Evolutionary conservation across 345 rosid species (phyloP), one percentile per base, ranked within the genome.

Genomic region (Jatropha curcas): DNA sequence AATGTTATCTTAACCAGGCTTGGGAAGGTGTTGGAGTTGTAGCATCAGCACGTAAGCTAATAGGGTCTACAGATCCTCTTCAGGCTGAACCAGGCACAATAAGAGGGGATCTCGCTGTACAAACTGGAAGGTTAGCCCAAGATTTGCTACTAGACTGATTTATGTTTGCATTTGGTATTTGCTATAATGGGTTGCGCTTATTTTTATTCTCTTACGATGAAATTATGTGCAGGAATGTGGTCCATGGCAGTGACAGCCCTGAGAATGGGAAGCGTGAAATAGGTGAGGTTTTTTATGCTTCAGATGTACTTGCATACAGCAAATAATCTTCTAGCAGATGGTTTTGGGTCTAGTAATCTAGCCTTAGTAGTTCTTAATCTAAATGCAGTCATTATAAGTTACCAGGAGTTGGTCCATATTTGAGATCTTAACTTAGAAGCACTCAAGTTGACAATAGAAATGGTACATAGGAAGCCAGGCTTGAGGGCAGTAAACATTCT

Each of bases 21-120:
- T 94, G 98, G 99, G 92, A 94, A 82, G 99, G 99, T 76, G 88
- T 88, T 71, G 97, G 99, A 60, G 89, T 92, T 67, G 99, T 95
- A 62, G 98, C 96, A 67, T 92, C 99, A 2, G 95, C 97, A 57
- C 89, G 99, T 55, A 95, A 92, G 81, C 75, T 95, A 22, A 95
- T 95, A 66, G 99, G 99, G 58, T 80, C 94, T 22, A 92, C 99
- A 7, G 84, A 95, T 84, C 99, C 99, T 75, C 98, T 92, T 76
- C 88, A 88, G 81, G 98, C 99, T 78, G 99, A 95, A 76, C 98
- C 98, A 34, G 99, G 99, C 73, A 92, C 99, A 9, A 92, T 95
- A 51, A 85, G 98, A 76, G 98, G 99, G 35, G 97, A 94, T 80
- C 88, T 94, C 37, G 95, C 99, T 55, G 97, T 94, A 65, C 97